Conservation (phyloP, 768 basidiomycete genomes). For the Macrocybe gigantea region DNA sequence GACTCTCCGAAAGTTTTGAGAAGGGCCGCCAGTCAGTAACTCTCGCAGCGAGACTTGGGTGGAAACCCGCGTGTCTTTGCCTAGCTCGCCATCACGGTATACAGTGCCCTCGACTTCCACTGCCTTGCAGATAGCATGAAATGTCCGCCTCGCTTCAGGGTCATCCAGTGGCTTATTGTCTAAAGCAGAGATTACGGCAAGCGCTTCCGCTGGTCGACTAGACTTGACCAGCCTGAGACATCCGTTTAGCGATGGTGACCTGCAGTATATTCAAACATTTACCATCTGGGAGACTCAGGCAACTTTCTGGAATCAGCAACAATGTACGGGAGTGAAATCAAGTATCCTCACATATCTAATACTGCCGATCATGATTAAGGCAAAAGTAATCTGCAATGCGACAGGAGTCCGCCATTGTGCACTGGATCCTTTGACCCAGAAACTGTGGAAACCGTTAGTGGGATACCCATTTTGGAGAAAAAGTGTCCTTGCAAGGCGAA, state of each 20-base stretch:
- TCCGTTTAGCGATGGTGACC: not conserved
- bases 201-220: slow-evolving; percentile 47
- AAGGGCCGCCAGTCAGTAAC: slow-evolving; percentile 47
- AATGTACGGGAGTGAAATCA: not conserved
- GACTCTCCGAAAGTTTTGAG: slow-evolving; percentile 57
- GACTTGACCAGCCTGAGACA: slow-evolving; percentile 46
- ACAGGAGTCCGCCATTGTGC: slow-evolving; percentile 62
- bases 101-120: slow-evolving; percentile 33
- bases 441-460: slow-evolving; percentile 24
- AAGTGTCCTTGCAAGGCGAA: slow-evolving; percentile 47
- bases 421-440: slow-evolving; percentile 43
- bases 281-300: slow-evolving; percentile 58
- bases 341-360: slow-evolving; percentile 39
- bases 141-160: slow-evolving; percentile 41
- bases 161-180: slow-evolving; percentile 46
- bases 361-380: slow-evolving; percentile 44
- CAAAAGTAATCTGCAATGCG: slow-evolving; percentile 52
- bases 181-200: slow-evolving; percentile 57
- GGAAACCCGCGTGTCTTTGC: slow-evolving; percentile 2
- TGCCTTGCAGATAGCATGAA: slow-evolving; percentile 48
- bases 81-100: not conserved
- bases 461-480: not conserved
- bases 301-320: slow-evolving; percentile 26
- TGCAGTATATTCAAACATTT: slow-evolving; percentile 3
- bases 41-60: slow-evolving; percentile 38